Evolutionary conservation across 2,329 filamentous ascomycete species (phyloP).

Genomic region (Cladosporium sp.): DNA sequence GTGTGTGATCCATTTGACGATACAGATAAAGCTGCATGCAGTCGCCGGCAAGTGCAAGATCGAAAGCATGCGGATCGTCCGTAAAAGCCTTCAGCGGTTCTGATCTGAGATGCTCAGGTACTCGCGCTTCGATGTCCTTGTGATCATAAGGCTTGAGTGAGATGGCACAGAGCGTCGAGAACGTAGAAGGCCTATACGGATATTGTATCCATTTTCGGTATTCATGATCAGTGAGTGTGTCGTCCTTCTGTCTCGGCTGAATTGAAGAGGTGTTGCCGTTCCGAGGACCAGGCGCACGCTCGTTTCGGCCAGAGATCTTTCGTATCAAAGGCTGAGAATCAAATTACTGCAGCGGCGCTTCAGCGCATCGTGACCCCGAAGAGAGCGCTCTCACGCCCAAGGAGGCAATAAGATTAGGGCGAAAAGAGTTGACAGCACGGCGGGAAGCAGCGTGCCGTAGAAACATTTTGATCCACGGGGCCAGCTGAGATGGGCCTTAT

Average conservation of each 20-base stretch:
- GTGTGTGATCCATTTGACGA: neutral
- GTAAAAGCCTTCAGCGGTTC: neutral
- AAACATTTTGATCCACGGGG: neutral
- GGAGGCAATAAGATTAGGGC: neutral
- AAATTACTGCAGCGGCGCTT: neutral
- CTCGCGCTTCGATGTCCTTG: neutral
- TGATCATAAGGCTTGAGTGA: neutral
- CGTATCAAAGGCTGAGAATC: neutral
- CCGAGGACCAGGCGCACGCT: neutral
- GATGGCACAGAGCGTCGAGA: neutral
- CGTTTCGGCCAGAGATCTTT: neutral
- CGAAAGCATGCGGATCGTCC: neutral
- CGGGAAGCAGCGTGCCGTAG: neutral
- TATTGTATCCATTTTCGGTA: neutral
- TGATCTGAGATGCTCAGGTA: neutral
- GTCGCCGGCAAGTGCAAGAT: neutral
- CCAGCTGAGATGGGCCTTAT: neutral
- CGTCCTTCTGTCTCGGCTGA: neutral
- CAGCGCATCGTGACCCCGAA: neutral
- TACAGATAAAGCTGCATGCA: neutral
- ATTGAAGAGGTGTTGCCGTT: neutral
- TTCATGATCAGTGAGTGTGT: neutral
- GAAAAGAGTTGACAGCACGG: neutral
- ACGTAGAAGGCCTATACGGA: neutral
- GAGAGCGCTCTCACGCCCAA: neutral